Evolutionary conservation across 2,329 filamentous ascomycete genomes (phyloP).

Genomic region (Monosporascus ibericus): DNA sequence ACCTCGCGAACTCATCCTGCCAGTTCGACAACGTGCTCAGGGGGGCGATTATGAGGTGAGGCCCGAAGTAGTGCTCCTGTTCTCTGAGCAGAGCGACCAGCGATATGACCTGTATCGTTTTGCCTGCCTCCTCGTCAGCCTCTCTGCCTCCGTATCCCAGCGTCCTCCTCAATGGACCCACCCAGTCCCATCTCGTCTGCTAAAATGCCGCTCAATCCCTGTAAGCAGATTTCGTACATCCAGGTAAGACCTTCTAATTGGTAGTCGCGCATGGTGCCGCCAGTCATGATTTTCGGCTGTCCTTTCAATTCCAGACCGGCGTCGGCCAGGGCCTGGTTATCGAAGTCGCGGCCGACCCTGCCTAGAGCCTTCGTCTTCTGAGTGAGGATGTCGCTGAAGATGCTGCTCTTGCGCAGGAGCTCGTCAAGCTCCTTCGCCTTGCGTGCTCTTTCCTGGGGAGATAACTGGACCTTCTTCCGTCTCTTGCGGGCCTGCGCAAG

Average conservation of each 20-base stretch:
- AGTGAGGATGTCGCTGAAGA: slow-evolving; percentile 57
- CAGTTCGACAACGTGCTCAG: slow-evolving; percentile 91
- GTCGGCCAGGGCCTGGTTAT: slow-evolving; percentile 54
- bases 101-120: slow-evolving; percentile 87
- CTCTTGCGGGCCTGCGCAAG: slow-evolving; percentile 27
- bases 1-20: slow-evolving; percentile 88
- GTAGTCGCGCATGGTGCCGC: slow-evolving; percentile 88
- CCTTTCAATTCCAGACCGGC: slow-evolving; percentile 71
- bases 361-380: slow-evolving; percentile 58
- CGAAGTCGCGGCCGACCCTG: slow-evolving; percentile 53
- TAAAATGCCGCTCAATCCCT: slow-evolving; percentile 84
- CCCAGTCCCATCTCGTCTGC: slow-evolving; percentile 90
- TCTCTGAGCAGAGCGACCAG: slow-evolving; percentile 83
- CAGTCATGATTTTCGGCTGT: slow-evolving; percentile 78
- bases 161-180: slow-evolving; percentile 22
- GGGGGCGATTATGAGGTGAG: slow-evolving; percentile 85
- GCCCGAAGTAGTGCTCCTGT: slow-evolving; percentile 74
- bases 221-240: slow-evolving; percentile 76
- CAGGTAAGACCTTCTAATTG: slow-evolving; percentile 92
- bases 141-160: background rate
- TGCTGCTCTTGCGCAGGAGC: slow-evolving; percentile 51
- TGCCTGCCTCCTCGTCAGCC: slow-evolving; percentile 44
- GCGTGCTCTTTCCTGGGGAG: slow-evolving; percentile 47
- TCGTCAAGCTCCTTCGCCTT: slow-evolving; percentile 56
- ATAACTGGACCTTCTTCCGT: slow-evolving; percentile 41